phyloP scores from a whole-genome alignment of 306 rosid species.

The Trifolium repens region DNA sequence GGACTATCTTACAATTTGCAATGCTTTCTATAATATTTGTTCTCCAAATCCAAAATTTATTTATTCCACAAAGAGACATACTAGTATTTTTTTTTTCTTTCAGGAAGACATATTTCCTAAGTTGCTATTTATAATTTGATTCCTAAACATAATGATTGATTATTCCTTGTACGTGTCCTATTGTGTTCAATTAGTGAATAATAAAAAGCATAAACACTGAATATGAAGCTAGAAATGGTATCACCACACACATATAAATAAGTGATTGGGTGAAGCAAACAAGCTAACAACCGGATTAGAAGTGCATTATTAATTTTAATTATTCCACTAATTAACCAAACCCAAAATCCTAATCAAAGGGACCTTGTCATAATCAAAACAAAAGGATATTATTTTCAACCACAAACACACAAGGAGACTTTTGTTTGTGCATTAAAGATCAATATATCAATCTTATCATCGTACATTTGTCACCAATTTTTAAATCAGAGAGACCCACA shows the following conservation, averaged over 20 bases:
- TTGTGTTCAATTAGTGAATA: conserved; percentile 17
- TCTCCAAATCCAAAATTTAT: background rate
- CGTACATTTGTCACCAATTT: conserved; percentile 10
- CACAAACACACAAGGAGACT: background rate
- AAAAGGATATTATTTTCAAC: conserved; percentile 27
- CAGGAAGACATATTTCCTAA: background rate
- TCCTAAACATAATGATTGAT: background rate
- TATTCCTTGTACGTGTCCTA: background rate
- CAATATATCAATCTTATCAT: conserved; percentile 21
- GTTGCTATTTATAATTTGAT: background rate
- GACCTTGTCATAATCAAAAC: conserved; percentile 33
- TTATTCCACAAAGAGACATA: background rate
- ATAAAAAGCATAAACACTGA: conserved; percentile 17
- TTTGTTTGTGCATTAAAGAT: conserved; percentile 25
- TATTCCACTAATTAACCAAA: conserved; percentile 38
- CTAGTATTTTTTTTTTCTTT: background rate
- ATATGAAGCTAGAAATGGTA: conserved; percentile 22
- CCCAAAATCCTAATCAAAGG: conserved; percentile 37
- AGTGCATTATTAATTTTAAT: conserved; percentile 36
- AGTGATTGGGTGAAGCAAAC: conserved; percentile 39
- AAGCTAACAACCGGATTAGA: conserved; percentile 52
- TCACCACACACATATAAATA: conserved; percentile 7
- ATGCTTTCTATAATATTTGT: background rate
- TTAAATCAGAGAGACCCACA: conserved; percentile 26
- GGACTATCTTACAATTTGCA: too few relatives aligned